These are phyloP conservation scores for Penicillium brasilianum DNA, from an alignment of 2,329 filamentous ascomycete genomes.

Conservation along the genomic window DNA sequence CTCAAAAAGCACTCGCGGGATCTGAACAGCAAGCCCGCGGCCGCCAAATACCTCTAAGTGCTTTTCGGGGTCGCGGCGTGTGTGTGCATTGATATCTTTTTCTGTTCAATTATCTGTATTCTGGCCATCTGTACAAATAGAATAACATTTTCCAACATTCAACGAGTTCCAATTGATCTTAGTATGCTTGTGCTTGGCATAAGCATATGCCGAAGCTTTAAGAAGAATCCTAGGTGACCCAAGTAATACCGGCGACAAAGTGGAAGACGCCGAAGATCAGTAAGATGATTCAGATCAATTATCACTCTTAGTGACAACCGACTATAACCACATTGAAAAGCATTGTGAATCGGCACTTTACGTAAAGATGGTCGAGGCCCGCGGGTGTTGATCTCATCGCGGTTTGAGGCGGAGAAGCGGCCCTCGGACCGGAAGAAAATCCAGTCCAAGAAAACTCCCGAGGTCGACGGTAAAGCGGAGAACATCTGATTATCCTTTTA, in stretches of 20 bases:
- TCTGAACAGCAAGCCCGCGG: slow-evolving; percentile 40
- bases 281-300: not conserved
- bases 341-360: not conserved
- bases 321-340: not conserved
- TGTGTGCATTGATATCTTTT: slow-evolving; percentile 15
- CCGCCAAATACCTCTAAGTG: slow-evolving; percentile 39
- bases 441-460: slow-evolving; percentile 35
- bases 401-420: slow-evolving; percentile 30
- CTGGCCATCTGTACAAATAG: slow-evolving; percentile 41
- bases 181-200: not conserved
- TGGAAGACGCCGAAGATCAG: not conserved
- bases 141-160: slow-evolving; percentile 23
- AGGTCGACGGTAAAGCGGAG: slow-evolving; percentile 35
- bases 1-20: slow-evolving; percentile 66
- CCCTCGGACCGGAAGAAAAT: slow-evolving; percentile 35
- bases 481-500: slow-evolving; percentile 34
- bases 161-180: not conserved
- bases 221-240: no score
- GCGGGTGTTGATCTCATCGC: slow-evolving; percentile 5
- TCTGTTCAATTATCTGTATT: slow-evolving; percentile 23
- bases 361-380: not conserved
- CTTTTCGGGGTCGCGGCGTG: slow-evolving; percentile 3
- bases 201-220: no score
- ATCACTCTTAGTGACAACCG: not conserved
- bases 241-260: not conserved